Evolutionary conservation across 2,329 filamentous ascomycete genomes (phyloP).

Genomic region (Colletotrichum chrysophilum): DNA sequence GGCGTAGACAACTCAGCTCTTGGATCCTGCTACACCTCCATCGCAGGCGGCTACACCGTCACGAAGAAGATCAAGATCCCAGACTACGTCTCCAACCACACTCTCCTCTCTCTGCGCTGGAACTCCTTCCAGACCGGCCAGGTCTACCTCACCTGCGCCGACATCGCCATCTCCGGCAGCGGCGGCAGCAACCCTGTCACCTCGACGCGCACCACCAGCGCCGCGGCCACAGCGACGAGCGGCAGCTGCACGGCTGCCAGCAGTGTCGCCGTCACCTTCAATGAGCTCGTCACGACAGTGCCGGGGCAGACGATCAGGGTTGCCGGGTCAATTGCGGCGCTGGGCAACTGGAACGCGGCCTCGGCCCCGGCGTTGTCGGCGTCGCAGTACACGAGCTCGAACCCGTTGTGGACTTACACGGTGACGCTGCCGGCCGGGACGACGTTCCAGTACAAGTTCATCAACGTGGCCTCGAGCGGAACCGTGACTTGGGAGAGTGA

Average conservation of each 20-base stretch:
- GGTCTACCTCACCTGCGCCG: conserved; percentile 58
- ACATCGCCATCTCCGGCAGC: conserved; percentile 47
- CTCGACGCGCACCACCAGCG: conserved; percentile 22
- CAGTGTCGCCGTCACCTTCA: conserved; percentile 47
- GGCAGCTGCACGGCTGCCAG: conserved; percentile 32
- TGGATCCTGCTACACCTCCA: conserved; percentile 54
- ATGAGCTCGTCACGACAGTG: conserved; percentile 45
- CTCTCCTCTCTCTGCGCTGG: conserved; percentile 57
- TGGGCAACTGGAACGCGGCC: conserved; percentile 37
- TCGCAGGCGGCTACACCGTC: conserved; percentile 58
- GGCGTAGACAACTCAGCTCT: conserved; percentile 50
- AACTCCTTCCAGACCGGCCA: conserved; percentile 60
- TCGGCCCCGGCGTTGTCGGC: conserved; percentile 56
- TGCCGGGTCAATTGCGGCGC: conserved; percentile 47
- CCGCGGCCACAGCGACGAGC: conserved; percentile 21
- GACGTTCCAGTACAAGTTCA: conserved; percentile 65
- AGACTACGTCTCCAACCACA: conserved; percentile 52
- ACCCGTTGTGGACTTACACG: conserved; percentile 59
- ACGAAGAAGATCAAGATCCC: conserved; percentile 57
- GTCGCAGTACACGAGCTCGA: conserved; percentile 55
- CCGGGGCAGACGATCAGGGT: conserved; percentile 57
- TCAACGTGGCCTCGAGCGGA: conserved; percentile 57
- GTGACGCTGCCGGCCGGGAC: conserved; percentile 57
- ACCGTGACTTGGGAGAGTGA: conserved; percentile 64
- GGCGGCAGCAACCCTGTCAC: conserved; percentile 17